Evolutionary conservation across 371 early-diverging fungal genomes (phyloP), one percentile per base, ranked within the genome.

Genomic region (Ordospora pajunii): DNA sequence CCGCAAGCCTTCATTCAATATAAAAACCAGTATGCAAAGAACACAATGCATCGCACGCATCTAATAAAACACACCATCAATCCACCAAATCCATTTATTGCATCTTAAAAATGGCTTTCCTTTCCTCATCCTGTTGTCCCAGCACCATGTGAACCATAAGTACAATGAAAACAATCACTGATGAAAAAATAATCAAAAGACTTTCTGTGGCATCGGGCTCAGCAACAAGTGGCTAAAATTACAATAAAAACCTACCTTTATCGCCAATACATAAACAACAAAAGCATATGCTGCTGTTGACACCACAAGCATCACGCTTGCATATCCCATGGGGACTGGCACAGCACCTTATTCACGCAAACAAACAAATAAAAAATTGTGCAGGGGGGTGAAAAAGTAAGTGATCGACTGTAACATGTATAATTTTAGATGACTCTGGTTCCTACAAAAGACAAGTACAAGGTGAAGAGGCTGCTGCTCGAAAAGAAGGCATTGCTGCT

Each of bases 401-500:
- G 43, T 58, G 44, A 45, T 17, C 25, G 22, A 22, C 37, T 44
- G 51, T 40, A 70, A 22, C 23, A 54, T 53, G 14, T n/a, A 43
- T 43, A 42, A 52, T 54, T 45, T 70, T 52, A 70, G 37, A 53
- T 32, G 22, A 46, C 77, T 73, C 44, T 67, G n/a, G 62, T 80
- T 44, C 58, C 49, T 40, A 68, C 37, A 27, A 27, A 21, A 40
- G 67, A 80, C n/a, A 77, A 73, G 73, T 65, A 73, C 17, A 58
- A 32, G 25, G 62, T 80, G 5, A 77, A 73, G 62, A 67, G 73
- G 43, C 77, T 67, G 54, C 64, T 80, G 9, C 32, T 45, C 0
- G 37, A 48, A 23, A 76, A 76, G 21, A 67, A 72, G 44, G 69
- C 73, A 23, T 14, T 80, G 0, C 63, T 80, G 12, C 22, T 80